Base-by-base conservation (phyloP, 179 eudicot species). In the Silene noctiflora region DNA sequence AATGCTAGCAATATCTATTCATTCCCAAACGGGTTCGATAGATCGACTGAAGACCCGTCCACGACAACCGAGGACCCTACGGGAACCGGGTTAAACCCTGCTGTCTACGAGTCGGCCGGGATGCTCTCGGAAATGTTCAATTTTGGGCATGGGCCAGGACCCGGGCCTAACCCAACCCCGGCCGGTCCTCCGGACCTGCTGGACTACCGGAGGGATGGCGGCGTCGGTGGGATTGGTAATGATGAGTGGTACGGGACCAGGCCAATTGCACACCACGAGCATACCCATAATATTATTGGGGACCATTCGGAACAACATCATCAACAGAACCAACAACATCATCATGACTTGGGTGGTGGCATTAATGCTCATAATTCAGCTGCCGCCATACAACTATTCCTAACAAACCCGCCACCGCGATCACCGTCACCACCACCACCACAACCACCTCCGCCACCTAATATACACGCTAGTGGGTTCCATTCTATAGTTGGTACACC, bases 41-140 rank as follows among this genome's bases (percentile, higher is more conserved):
- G 81, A 78, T 78, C 81, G 25, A 68, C 64, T 71, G 89, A 39
- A 27, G 71, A 46, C 51, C 78, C 76, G 76, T 67, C 69, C 4
- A 77, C 76, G 0, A 27, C 71, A 1, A 42, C 76, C 10, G 63
- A 22, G 0, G 80, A 71, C 17, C 64, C 58, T 13, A 13, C 56
- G 0, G 75, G 33, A 10, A 64, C 53, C 7, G 77, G 66, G 0
- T 19, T 73, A 11, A 75, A 76, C 69, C 79, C 75, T 11, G 88
- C 24, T 3, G 59, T 55, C 6, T 86, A 87, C 20, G 96, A 91
- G 19, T 70, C 91, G 0, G 87, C 86, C 8, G 98, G 92, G 51
- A 93, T 89, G 96, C 68, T 93, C 4, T 95, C 98, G 0, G 99
- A 95, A 71, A 95, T 95, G 99, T 95, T 95, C 83, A 88, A 86